phyloP scores from a whole-genome alignment of 345 rosid species.

The Noccaea bulbosa region DNA sequence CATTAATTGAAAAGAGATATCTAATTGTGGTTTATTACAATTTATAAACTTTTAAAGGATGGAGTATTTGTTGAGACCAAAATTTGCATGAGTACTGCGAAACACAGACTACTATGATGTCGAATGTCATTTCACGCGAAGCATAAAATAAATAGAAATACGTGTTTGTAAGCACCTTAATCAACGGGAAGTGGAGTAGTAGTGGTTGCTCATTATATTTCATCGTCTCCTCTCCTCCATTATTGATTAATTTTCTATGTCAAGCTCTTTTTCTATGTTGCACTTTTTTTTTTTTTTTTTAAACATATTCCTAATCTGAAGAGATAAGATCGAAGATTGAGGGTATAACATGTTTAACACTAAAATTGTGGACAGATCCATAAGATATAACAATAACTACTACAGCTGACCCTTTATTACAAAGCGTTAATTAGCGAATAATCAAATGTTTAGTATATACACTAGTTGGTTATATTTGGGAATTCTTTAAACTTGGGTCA shows the following conservation, averaged over 20 bases:
- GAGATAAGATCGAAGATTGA: background rate
- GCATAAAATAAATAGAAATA: no score
- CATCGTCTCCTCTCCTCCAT: conserved; percentile 1
- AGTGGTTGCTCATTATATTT: background rate
- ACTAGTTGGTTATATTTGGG: background rate
- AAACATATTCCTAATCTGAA: background rate
- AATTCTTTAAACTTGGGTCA: no score
- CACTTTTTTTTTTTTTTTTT: no score
- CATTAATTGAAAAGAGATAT: no score
- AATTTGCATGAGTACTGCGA: no score
- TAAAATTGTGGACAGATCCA: background rate
- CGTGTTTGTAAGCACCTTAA: background rate
- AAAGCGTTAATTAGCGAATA: conserved; percentile 8
- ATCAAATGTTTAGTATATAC: background rate
- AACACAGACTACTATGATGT: no score
- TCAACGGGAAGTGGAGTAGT: conserved; percentile 15
- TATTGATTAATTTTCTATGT: conserved; percentile 1
- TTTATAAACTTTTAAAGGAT: no score
- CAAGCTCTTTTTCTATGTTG: no score
- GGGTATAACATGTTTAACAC: background rate
- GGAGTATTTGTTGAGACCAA: no score
- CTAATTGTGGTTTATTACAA: no score
- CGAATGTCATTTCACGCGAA: no score
- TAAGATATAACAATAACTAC: background rate
- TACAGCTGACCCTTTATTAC: background rate